phyloP scores from a whole-genome alignment of 2,329 filamentous ascomycete species.

The Aspergillus tamarii region DNA sequence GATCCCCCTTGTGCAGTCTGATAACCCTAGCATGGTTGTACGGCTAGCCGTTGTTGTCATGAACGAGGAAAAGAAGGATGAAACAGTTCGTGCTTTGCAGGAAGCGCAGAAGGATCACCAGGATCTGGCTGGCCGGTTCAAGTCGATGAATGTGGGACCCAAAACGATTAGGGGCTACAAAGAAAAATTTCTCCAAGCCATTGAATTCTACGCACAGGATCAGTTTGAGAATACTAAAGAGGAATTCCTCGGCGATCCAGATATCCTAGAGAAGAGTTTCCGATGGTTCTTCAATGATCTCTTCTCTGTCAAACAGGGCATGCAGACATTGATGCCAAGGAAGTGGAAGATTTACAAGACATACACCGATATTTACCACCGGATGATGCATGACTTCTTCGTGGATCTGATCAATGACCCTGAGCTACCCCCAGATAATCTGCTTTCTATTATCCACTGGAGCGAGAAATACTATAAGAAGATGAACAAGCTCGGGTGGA shows the following conservation, averaged over 20 bases:
- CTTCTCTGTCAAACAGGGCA: conserved; percentile 89
- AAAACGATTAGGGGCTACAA: conserved; percentile 95
- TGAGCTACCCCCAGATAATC: conserved; percentile 80
- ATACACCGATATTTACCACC: conserved; percentile 88
- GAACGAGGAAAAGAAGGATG: conserved; percentile 95
- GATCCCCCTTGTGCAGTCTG: conserved; percentile 81
- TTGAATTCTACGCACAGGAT: conserved; percentile 71
- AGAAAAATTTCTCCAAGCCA: conserved; percentile 85
- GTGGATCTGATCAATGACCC: conserved; percentile 80
- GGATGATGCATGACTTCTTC: conserved; percentile 93
- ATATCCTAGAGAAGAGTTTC: conserved; percentile 80
- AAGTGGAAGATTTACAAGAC: conserved; percentile 96
- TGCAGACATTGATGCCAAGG: conserved; percentile 88
- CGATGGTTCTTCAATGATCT: conserved; percentile 99
- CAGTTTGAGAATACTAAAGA: conserved; percentile 74
- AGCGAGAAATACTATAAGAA: conserved; percentile 95
- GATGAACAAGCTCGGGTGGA: conserved; percentile 86
- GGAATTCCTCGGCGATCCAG: conserved; percentile 80
- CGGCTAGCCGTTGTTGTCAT: conserved; percentile 89
- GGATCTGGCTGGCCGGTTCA: conserved; percentile 89
- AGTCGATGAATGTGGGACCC: conserved; percentile 90
- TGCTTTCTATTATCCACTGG: conserved; percentile 92
- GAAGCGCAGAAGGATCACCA: conserved; percentile 95
- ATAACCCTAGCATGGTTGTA: conserved; percentile 87
- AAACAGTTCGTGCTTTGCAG: conserved; percentile 85